Base-by-base conservation (phyloP, 2,329 filamentous ascomycete genomes). In the Diaporthe sp. region DNA sequence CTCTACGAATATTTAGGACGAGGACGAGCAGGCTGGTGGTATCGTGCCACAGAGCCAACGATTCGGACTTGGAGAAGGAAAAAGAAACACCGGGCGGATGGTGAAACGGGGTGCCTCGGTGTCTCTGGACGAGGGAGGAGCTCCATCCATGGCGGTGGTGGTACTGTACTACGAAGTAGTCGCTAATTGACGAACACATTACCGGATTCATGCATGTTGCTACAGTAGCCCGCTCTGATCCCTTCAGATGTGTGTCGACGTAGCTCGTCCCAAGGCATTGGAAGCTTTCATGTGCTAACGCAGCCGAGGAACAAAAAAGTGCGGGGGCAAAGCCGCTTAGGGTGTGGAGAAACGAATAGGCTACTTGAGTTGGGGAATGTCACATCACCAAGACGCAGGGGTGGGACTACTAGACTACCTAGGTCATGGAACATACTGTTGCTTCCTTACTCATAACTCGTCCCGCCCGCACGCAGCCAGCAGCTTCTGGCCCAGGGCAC, bases 401-500 rank as follows among this genome's bases (percentile, higher is more conserved):
- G 34, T 9, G 31, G 22, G 4, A 39, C 34, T 22, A 39, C 31
- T 31, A 13, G 7, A 9, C 34, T 34, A 9, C 31, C 31, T 39
- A 13, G 37, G 37, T 39, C 37, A 13, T 39, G 9, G 37, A 39
- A 34, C 34, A 34, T 34, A 34, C 34, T 8, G 34, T 0, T 8
- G 34, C 34, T 9, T 34, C 34, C 34, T 10, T 34, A 34, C 13
- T 55, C 46, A 71, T 22, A 10, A 9, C 22, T 28, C 13, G 87
- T 91, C 49, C 82, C 82, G 75, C 87, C 86, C 77, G 91, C 79
- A 55, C 88, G 77, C 49, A 55, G 42, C 68, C 75, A 77, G 28
- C 51, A 90, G 76, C n/a, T 85, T 82, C 10, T 78, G 79, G 57
- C 86, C 85, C 72, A 93, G 76, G 31, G 84, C 84, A 34, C 83